Base-by-base conservation (phyloP, 1,139 yeast genomes). In the Tardiomyces depauwii region DNA sequence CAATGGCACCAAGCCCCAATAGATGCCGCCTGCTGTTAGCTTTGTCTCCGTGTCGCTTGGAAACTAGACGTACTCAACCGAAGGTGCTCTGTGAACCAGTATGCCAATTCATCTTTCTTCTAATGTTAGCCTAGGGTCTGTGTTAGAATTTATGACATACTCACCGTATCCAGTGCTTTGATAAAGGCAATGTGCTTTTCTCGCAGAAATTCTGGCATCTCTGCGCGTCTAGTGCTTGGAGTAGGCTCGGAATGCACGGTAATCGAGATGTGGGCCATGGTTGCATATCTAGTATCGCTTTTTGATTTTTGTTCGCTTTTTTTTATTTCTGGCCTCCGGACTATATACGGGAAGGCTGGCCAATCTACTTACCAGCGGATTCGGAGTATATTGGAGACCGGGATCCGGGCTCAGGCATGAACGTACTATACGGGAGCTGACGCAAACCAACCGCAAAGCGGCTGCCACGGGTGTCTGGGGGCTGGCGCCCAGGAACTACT, bases 1-100 rank as follows among this genome's bases (percentile, higher is more conserved):
- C 39, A 89, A 66, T 0, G 96, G 87, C 14, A 84, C 81, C 6
- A 87, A 69, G 0, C 96, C 98, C 99, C 99, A 91, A 62, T 93
- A 91, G 1, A 93, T 71, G 5, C 98, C 98, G 58, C 36, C 36
- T 85, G 14, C 13, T 28, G 44, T 46, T 39, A 49, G 50, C n/a
- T 21, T 18, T 32, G 9, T 14, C 25, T 18, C 13, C 27, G n/a
- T 41, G 43, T 14, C 18, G 9, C 18, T 13, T 9, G n/a, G 18
- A 47, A 63, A 18, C 51, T 12, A 10, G 3, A 57, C 36, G 11
- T 30, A 30, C 68, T 87, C 72, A 91, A 67, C 40, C 96, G 73
- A 45, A 91, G 71, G 62, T 91, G 97, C 58, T 93, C 97, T 23
- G 88, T 77, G 47, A 89, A 66, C 93, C 95, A 88, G 64, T 87